Evolutionary conservation across 768 basidiomycete genomes (phyloP), one percentile per base, ranked within the genome.

Genomic region (Xerocomellus amylosporus): DNA sequence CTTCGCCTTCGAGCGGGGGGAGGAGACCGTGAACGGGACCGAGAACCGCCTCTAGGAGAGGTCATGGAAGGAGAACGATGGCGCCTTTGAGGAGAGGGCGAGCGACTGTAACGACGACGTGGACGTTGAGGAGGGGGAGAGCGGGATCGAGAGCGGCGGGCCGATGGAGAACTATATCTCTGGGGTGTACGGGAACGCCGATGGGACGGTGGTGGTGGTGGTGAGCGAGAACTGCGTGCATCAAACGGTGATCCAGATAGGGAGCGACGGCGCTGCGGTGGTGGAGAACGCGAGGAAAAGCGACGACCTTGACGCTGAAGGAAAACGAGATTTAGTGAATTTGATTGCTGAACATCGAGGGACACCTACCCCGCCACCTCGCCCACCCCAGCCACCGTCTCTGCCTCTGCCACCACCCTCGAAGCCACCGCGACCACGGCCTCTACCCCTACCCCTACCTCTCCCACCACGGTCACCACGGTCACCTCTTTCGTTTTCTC

Each of bases 361-460:
- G 54, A 48, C 38, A 57, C 67, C 31, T 58, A 65, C 65, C 54
- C 81, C 84, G 48, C 86, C 81, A 22, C 86, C 85, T 62, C 88
- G 75, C 10, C 68, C 73, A 49, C 88, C 84, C 87, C 88, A 88
- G 12, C 86, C 86, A 38, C 76, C 73, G 56, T 85, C 87, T 48
- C 78, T 70, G 19, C 75, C 74, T 40, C 81, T 68, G 13, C 77
- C 77, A 43, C 77, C 74, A n/a, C 76, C 78, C 22, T 80, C 81
- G n/a, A 73, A 75, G 5, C 78, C 66, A 52, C 70, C 80, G 34
- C 77, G 65, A 10, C 78, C 79, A 38, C 84, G 72, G 5, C 82
- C 79, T 13, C 86, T 71, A 0, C 85, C 85, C n/a, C 84, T 64
- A 2, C 86, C 83, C 2, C 86, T 67, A 3, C 85, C 81, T 9